These are phyloP conservation scores for Nakazawaea siamensis DNA, from an alignment of 805 yeast genomes.

Conservation along the genomic window DNA sequence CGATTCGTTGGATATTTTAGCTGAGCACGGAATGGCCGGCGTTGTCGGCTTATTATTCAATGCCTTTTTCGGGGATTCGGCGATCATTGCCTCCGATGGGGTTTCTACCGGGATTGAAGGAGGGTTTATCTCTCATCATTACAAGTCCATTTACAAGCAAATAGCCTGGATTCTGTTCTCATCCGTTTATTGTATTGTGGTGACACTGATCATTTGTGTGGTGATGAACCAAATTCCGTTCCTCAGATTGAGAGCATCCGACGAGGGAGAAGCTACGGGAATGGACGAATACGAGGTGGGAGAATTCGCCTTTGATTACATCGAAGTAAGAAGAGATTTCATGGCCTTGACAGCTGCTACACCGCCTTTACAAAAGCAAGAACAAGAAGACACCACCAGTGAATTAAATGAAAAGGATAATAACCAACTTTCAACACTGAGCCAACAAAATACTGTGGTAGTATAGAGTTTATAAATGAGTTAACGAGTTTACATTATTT, in stretches of 20 bases:
- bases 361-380: background rate
- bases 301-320: conserved; percentile 97
- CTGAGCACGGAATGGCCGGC: conserved; percentile 99
- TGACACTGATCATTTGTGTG: conserved; percentile 71
- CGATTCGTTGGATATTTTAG: conserved; percentile 89
- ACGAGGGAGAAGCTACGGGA: conserved; percentile 81
- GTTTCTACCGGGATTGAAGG: conserved; percentile 67
- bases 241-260: conserved; percentile 68
- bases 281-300: conserved; percentile 97
- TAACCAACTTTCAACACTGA: too few species aligned
- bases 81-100: conserved; percentile 89
- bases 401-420: too few species aligned
- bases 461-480: too few species aligned
- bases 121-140: conserved; percentile 89
- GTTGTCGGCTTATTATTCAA: conserved; percentile 84
- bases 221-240: conserved; percentile 76
- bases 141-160: conserved; percentile 87
- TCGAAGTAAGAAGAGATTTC: conserved; percentile 91
- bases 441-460: too few species aligned
- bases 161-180: conserved; percentile 74
- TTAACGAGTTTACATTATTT: too few species aligned
- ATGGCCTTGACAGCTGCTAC: conserved; percentile 33
- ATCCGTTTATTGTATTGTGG: conserved; percentile 64
- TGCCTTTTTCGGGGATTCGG: conserved; percentile 78
- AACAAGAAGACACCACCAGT: background rate